Evolutionary conservation across 805 yeast genomes (phyloP).

Genomic region (Ogataea allantospora): DNA sequence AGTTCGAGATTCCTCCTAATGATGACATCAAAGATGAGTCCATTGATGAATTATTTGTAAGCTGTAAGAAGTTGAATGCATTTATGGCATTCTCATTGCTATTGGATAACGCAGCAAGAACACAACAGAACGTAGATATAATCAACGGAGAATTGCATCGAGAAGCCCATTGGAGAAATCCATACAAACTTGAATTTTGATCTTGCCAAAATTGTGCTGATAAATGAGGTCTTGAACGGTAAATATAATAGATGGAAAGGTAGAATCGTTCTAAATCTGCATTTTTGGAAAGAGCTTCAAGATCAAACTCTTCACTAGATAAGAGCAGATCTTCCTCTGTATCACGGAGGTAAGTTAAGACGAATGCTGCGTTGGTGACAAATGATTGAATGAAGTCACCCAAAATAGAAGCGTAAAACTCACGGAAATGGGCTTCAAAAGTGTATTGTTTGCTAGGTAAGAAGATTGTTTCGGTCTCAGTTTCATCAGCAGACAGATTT

Average conservation of each 20-base stretch:
- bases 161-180: slow-evolving; percentile 87
- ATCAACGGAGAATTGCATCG: slow-evolving; percentile 73
- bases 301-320: slow-evolving; percentile 51
- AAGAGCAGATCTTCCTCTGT: slow-evolving; percentile 70
- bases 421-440: slow-evolving; percentile 30
- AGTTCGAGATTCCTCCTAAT: slow-evolving; percentile 15
- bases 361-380: slow-evolving; percentile 61
- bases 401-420: slow-evolving; percentile 41
- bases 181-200: slow-evolving; percentile 62
- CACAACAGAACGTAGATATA: slow-evolving; percentile 75
- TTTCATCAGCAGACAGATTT: slow-evolving; percentile 30
- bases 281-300: slow-evolving; percentile 64
- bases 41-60: slow-evolving; percentile 24
- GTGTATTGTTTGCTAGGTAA: slow-evolving; percentile 21
- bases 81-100: slow-evolving; percentile 55
- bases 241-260: slow-evolving; percentile 67
- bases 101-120: slow-evolving; percentile 71
- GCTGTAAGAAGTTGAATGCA: slow-evolving; percentile 47
- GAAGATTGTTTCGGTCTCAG: slow-evolving; percentile 29
- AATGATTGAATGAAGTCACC: slow-evolving; percentile 54
- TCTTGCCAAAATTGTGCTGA: slow-evolving; percentile 69
- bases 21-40: slow-evolving; percentile 12
- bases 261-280: slow-evolving; percentile 90
- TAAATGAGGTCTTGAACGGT: slow-evolving; percentile 56
- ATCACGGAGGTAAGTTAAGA: slow-evolving; percentile 65